These are phyloP conservation scores for Jackrogersella multiformis DNA, from an alignment of 495 filamentous ascomycete species.

Conservation along the genomic window DNA sequence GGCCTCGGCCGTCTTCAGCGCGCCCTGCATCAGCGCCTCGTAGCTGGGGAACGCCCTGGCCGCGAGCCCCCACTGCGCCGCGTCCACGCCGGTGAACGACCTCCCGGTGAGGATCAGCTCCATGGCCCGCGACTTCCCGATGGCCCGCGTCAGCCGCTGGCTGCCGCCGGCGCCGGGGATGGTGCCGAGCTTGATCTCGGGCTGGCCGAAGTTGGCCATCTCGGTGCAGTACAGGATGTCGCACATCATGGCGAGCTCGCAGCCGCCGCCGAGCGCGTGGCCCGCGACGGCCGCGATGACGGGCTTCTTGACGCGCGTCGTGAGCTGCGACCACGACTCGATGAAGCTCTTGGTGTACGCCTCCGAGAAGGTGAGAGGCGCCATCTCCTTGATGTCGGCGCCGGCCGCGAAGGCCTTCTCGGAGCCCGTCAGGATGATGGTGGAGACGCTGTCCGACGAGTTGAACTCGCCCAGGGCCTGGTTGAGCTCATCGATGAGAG, in stretches of 20 bases:
- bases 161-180: constrained; percentile 93
- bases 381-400: constrained; percentile 99
- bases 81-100: constrained; percentile 81
- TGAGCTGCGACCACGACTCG: constrained; percentile 86
- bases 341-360: constrained; percentile 93
- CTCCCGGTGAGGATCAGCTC: constrained; percentile 90
- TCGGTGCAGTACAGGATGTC: constrained; percentile 92
- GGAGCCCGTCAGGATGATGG: constrained; percentile 87
- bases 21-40: constrained; percentile 81
- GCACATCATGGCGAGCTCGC: constrained; percentile 97
- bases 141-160: constrained; percentile 84
- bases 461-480: constrained; percentile 78
- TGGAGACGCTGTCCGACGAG: constrained; percentile 70
- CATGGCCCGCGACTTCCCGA: constrained; percentile 93
- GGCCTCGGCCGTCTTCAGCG: constrained; percentile 82
- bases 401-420: constrained; percentile 93
- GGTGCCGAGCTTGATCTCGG: constrained; percentile 92
- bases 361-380: constrained; percentile 80
- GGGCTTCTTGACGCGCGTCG: constrained; percentile 84
- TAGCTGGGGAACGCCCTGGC: constrained; percentile 81
- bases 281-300: constrained; percentile 94
- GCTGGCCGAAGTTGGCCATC: constrained; percentile 89
- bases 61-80: constrained; percentile 89
- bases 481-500: constrained; percentile 91
- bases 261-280: constrained; percentile 92